A percentile compares a stretch with the other conserved stretches of the same genome.
Evolutionary conservation across 2,329 filamentous ascomycete genomes (phyloP).

Genomic region (Talaromyces amestolkiae): DNA sequence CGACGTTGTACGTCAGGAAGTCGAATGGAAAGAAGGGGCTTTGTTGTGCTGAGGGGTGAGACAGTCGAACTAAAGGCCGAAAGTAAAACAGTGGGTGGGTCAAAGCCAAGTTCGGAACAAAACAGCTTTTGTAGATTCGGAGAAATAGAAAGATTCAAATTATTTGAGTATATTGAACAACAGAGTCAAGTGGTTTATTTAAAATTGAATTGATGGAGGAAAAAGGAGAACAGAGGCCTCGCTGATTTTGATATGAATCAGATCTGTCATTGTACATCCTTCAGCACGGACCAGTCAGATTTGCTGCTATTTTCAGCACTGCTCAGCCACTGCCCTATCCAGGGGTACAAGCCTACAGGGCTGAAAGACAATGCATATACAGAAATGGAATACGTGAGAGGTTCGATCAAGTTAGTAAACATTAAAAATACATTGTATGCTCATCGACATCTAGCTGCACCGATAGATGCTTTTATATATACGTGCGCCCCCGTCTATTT

Average conservation of each 20-base stretch:
- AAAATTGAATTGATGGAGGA: not conserved
- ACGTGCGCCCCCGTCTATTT: constrained; percentile 41
- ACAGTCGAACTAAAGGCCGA: not conserved
- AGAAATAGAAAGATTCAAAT: not conserved
- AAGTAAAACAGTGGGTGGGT: constrained; percentile 9
- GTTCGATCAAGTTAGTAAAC: not conserved
- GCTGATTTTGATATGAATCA: not conserved
- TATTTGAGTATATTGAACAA: not conserved
- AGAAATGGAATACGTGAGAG: not conserved
- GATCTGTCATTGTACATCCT: not conserved
- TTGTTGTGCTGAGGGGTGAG: constrained; percentile 9
- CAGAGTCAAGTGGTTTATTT: not conserved
- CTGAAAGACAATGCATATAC: not conserved
- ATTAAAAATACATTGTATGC: constrained; percentile 13
- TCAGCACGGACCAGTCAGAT: not conserved
- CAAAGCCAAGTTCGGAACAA: not conserved
- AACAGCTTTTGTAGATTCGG: not conserved
- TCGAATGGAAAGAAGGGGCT: constrained; percentile 5
- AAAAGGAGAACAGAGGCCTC: not conserved
- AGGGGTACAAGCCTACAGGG: not conserved
- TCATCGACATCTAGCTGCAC: not conserved
- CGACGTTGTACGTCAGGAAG: not conserved
- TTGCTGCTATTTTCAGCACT: constrained; percentile 3
- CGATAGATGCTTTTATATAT: constrained; percentile 5
- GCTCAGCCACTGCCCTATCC: constrained; percentile 1